Base-by-base conservation (phyloP, 176 grass and related monocot genomes). In the Panicum miliaceum region DNA sequence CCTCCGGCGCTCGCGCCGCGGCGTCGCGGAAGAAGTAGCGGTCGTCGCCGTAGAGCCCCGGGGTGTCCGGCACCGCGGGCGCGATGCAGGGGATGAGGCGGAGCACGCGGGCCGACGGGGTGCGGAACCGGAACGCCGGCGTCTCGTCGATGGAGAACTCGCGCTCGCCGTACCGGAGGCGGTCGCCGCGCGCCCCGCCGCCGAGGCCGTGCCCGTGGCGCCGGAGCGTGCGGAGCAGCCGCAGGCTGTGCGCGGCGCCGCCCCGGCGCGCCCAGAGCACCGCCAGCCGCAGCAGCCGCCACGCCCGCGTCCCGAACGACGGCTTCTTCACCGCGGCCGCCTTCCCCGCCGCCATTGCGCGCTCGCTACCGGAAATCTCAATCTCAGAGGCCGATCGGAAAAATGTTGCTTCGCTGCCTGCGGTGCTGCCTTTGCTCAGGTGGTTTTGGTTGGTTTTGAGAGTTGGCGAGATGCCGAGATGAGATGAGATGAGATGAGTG, bases 141-240 rank as follows among this genome's bases (percentile, higher is more conserved):
- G 93, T 98, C 60, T 98, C 96, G 12, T 98, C 85, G 76, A 98
- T 92, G 53, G 96, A 98, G 87, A 84, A 95, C 85, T 98, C 87
- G n/a, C 91, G 87, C 75, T 97, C 89, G 47, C 91, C 96, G 71
- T 46, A 35, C 16, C 41, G 80, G 69, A 93, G 86, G 8, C 77
- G 58, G 61, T 86, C 74, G 40, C 29, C 8, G 54, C 81, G 70
- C 0, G 56, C 36, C 2, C 77, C 45, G 35, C 64, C 34, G 12
- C 14, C 13, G 27, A 73, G 16, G 59, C 60, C 60, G 43, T 61
- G 36, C 71, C 76, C 69, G 60, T 68, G 23, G 81, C 86, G 87
- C 0, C 84, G 89, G 45, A 97, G 79, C 64, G 80, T 82, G 19
- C 68, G 85, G 58, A 94, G 85, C 40, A 95, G 34, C 75, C 89